These are phyloP conservation scores for Termitomyces sp. DNA, from an alignment of 768 basidiomycete genomes.

Conservation along the genomic window DNA sequence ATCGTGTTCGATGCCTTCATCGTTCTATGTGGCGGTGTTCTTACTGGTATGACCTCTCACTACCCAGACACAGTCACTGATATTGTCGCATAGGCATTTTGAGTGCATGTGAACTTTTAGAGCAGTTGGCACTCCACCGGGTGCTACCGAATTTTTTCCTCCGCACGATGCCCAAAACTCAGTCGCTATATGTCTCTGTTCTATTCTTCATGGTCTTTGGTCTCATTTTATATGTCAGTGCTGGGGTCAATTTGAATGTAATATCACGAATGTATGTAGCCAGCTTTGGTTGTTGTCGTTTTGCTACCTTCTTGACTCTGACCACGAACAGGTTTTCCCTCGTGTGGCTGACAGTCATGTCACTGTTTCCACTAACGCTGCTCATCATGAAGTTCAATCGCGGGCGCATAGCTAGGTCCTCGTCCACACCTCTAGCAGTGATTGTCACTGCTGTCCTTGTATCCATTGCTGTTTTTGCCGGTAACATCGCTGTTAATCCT, in stretches of 20 bases:
- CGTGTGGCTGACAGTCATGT: constrained; percentile 62
- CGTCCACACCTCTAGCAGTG: constrained; percentile 31
- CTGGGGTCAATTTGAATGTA: constrained; percentile 44
- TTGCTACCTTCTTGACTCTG: background rate
- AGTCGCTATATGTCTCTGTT: constrained; percentile 47
- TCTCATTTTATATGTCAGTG: constrained; percentile 49
- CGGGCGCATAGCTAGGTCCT: constrained; percentile 43
- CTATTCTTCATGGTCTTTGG: constrained; percentile 44
- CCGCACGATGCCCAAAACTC: constrained; percentile 39
- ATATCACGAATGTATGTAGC: constrained; percentile 50
- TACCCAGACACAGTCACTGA: background rate
- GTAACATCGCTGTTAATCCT: constrained; percentile 56
- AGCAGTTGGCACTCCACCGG: constrained; percentile 52
- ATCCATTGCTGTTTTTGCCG: constrained; percentile 39
- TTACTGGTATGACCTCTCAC: constrained; percentile 43
- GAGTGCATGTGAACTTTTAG: constrained; percentile 52
- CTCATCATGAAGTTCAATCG: constrained; percentile 62
- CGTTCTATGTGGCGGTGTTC: constrained; percentile 68
- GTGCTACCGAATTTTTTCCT: constrained; percentile 53
- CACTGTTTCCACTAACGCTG: constrained; percentile 55
- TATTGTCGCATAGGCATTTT: constrained; percentile 36
- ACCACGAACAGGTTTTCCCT: constrained; percentile 48
- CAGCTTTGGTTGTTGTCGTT: constrained; percentile 6
- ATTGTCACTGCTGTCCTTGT: constrained; percentile 39
- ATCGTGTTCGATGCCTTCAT: constrained; percentile 62